These are phyloP conservation scores for Fusarium azukiicola DNA, from an alignment of 2,329 filamentous ascomycete genomes.

Conservation along the genomic window DNA sequence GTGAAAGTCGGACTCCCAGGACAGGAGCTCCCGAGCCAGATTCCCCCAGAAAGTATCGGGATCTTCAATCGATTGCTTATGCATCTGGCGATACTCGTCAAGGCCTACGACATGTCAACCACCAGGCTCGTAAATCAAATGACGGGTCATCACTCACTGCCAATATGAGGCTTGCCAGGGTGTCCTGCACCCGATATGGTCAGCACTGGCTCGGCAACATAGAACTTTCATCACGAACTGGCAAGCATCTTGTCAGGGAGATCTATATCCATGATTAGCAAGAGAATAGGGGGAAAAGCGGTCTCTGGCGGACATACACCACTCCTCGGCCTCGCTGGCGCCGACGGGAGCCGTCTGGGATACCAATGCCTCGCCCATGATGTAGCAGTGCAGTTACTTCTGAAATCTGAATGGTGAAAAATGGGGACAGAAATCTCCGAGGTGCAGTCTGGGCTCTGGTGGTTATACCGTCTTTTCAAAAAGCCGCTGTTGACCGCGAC, in stretches of 20 bases:
- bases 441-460: slow-evolving; percentile 17
- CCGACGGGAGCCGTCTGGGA: slow-evolving; percentile 21
- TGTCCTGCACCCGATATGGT: slow-evolving; percentile 37
- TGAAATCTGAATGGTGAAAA: slow-evolving; percentile 17
- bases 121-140: not conserved
- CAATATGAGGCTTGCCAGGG: slow-evolving; percentile 47
- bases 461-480: slow-evolving; percentile 28
- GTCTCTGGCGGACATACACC: slow-evolving; percentile 36
- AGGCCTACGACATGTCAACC: slow-evolving; percentile 64
- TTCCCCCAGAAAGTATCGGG: slow-evolving; percentile 93
- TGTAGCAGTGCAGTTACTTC: slow-evolving; percentile 5
- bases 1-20: slow-evolving; percentile 93
- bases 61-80: slow-evolving; percentile 90
- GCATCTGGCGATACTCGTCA: slow-evolving; percentile 81
- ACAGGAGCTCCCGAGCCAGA: slow-evolving; percentile 90
- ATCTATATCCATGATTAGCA: slow-evolving; percentile 31
- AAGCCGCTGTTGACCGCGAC: not conserved
- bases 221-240: slow-evolving; percentile 34
- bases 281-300: not conserved
- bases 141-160: slow-evolving; percentile 28
- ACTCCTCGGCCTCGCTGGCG: slow-evolving; percentile 33
- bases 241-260: slow-evolving; percentile 48
- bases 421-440: not conserved
- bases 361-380: slow-evolving; percentile 37
- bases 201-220: slow-evolving; percentile 20